Evolutionary conservation across 495 filamentous ascomycete species (phyloP).

Genomic region (Aspergillus sclerotiicarbonarius): DNA sequence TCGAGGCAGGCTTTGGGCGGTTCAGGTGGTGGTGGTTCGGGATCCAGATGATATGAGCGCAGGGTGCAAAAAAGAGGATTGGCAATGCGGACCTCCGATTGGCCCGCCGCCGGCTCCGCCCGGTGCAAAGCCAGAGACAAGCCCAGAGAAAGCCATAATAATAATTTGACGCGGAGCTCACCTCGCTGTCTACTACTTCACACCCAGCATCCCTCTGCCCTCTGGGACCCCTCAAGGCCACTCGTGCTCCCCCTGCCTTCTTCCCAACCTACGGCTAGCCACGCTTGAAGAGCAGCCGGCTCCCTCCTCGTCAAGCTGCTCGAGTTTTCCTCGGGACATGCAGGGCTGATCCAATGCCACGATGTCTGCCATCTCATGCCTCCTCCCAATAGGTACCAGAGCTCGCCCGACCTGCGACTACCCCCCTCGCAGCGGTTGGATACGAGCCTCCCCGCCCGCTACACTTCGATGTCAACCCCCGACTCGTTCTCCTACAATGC

Average conservation of each 20-base stretch:
- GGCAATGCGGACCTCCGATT: constrained; percentile 42
- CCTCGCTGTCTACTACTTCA: constrained; percentile 3
- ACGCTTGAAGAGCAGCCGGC: constrained; percentile 17
- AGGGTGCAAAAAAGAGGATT: constrained; percentile 41
- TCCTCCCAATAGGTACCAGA: constrained; percentile 53
- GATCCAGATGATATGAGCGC: constrained; percentile 2
- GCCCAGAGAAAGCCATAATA: constrained; percentile 12
- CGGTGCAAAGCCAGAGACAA: constrained; percentile 32
- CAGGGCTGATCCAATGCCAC: constrained; percentile 49
- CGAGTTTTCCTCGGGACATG: constrained; percentile 31
- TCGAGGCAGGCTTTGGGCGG: not conserved
- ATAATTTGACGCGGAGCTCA: constrained; percentile 22
- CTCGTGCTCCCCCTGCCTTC: not conserved
- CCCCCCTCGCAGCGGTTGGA: constrained; percentile 46
- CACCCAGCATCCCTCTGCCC: constrained; percentile 3
- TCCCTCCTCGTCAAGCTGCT: constrained; percentile 19
- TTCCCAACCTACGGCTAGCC: constrained; percentile 10
- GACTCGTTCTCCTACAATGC: constrained; percentile 28
- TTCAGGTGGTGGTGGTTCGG: not conserved
- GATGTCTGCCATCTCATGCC: constrained; percentile 67
- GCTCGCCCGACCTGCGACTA: constrained; percentile 51
- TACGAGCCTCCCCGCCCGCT: constrained; percentile 33
- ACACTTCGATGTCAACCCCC: constrained; percentile 33
- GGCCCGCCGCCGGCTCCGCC: constrained; percentile 39
- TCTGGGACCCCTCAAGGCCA: not conserved